Evolutionary conservation across 2,329 filamentous ascomycete species (phyloP).

Genomic region (Fusarium albosuccineum): DNA sequence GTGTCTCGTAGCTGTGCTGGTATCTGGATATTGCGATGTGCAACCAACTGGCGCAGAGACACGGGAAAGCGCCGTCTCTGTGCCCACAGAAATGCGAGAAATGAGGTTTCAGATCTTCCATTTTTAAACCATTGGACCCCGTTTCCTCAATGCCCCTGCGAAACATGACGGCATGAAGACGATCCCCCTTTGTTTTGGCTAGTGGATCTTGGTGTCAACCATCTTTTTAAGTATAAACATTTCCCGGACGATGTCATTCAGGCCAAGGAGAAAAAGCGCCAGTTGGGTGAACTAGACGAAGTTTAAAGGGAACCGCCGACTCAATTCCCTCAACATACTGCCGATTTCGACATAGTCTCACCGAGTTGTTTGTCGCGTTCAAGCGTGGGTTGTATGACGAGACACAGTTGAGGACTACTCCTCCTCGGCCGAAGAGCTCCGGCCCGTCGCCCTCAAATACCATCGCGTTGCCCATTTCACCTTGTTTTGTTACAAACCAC

Average conservation of each 20-base stretch:
- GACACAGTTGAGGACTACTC: not conserved
- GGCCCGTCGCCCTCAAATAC: constrained; percentile 1
- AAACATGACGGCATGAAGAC: constrained; percentile 39
- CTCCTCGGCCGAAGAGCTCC: no score
- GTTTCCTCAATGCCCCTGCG: constrained; percentile 1
- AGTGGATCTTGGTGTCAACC: constrained; percentile 29
- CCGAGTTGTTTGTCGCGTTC: not conserved
- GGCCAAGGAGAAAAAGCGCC: not conserved
- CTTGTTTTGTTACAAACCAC: not conserved
- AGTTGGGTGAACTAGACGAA: not conserved
- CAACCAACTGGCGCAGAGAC: constrained; percentile 19
- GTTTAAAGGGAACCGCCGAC: constrained; percentile 2
- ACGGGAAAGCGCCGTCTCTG: constrained; percentile 27
- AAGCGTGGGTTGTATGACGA: not conserved
- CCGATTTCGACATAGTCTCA: not conserved
- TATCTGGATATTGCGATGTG: constrained; percentile 34
- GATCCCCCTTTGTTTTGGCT: constrained; percentile 36
- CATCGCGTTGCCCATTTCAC: not conserved
- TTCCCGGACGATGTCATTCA: constrained; percentile 5
- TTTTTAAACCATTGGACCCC: constrained; percentile 23
- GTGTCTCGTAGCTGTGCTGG: not conserved
- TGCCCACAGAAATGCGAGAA: constrained; percentile 28
- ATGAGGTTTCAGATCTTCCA: constrained; percentile 37
- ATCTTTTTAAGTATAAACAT: constrained; percentile 14
- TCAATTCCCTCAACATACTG: constrained; percentile 2